Conservation (phyloP, 2,329 filamentous ascomycete species). For the Fusarium metavorans region DNA sequence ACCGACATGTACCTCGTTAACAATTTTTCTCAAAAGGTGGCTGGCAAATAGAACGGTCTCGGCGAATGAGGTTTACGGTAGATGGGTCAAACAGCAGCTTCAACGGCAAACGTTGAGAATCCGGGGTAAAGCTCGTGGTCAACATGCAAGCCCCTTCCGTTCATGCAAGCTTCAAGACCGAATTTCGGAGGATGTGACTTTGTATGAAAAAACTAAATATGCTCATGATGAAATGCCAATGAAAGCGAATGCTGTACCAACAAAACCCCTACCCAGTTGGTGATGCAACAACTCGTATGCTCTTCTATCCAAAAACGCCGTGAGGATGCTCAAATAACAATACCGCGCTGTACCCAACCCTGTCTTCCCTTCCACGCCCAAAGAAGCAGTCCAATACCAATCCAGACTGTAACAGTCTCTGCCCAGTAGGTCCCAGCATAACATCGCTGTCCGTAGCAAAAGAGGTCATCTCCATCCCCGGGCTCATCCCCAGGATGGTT, state of each 20-base stretch:
- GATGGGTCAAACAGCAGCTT: neutral
- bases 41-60: constrained; percentile 23
- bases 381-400: constrained; percentile 77
- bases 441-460: constrained; percentile 86
- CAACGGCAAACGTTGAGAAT: constrained; percentile 13
- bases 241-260: neutral
- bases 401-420: constrained; percentile 82
- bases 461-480: constrained; percentile 57
- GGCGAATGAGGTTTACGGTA: neutral
- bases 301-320: constrained; percentile 33
- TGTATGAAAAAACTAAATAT: neutral
- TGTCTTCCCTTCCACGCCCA: constrained; percentile 84
- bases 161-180: constrained; percentile 9
- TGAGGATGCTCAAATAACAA: constrained; percentile 66
- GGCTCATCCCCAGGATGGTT: constrained; percentile 51
- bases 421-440: constrained; percentile 89
- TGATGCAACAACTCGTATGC: constrained; percentile 11
- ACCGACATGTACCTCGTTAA: constrained; percentile 29
- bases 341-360: constrained; percentile 81
- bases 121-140: constrained; percentile 23
- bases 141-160: constrained; percentile 6
- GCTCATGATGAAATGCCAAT: constrained; percentile 12
- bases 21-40: constrained; percentile 4
- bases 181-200: neutral
- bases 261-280: constrained; percentile 3